Evolutionary conservation across 768 basidiomycete genomes (phyloP).

Genomic region (Roridomyces roridus): DNA sequence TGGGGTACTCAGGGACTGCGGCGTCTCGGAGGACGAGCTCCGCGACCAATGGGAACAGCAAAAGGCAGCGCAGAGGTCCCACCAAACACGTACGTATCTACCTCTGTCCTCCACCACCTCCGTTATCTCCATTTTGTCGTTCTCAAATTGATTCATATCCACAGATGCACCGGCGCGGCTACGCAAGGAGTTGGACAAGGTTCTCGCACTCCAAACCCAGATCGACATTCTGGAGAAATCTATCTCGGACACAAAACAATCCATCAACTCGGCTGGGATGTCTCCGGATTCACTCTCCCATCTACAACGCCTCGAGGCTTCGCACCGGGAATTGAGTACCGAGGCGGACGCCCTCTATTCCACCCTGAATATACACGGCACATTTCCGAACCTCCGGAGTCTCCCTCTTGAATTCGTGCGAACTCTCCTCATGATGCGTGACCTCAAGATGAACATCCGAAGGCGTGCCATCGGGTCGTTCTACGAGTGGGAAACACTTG

Average conservation of each 20-base stretch:
- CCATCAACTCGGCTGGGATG: constrained; percentile 11
- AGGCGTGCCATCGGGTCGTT: constrained; percentile 40
- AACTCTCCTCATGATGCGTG: constrained; percentile 38
- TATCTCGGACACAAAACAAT: constrained; percentile 16
- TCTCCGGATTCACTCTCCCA: constrained; percentile 9
- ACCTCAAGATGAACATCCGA: constrained; percentile 46
- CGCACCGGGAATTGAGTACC: constrained; percentile 26
- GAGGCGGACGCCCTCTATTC: constrained; percentile 39
- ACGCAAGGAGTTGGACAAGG: constrained; percentile 38
- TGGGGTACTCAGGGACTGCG: constrained; percentile 24
- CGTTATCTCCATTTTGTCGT: neutral
- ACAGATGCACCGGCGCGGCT: constrained; percentile 35
- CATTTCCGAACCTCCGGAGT: constrained; percentile 39
- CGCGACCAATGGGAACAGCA: constrained; percentile 40
- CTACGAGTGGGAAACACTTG: constrained; percentile 43
- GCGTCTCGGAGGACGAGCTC: constrained; percentile 25
- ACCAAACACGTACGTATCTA: constrained; percentile 32
- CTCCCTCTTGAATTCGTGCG: constrained; percentile 36
- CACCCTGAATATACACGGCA: constrained; percentile 38
- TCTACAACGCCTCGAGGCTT: constrained; percentile 27
- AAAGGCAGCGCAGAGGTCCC: constrained; percentile 34
- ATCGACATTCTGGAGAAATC: constrained; percentile 31
- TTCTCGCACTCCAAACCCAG: constrained; percentile 37
- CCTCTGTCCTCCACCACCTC: neutral
- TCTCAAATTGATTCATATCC: neutral